Evolutionary conservation across 73 alveolate genomes (phyloP).

Genomic region (Paramecium caudatum): DNA sequence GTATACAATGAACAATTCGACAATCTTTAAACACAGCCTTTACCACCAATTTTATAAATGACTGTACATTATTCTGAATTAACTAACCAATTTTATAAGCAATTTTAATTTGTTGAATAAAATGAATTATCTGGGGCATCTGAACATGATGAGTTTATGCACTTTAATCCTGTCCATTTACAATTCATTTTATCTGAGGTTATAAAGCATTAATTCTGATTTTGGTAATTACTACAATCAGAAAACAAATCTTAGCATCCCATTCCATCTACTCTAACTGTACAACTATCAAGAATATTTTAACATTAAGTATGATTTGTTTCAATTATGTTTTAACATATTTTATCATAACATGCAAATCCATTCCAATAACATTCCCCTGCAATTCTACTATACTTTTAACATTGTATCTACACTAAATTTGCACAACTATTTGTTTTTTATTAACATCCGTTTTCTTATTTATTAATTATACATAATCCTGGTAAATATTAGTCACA

Average conservation of each 20-base stretch:
- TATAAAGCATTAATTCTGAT: too few relatives aligned
- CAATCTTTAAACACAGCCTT: too few relatives aligned
- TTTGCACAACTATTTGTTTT: not conserved
- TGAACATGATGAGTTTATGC: not conserved
- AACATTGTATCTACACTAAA: not conserved
- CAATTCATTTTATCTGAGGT: too few relatives aligned
- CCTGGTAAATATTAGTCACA: too few relatives aligned
- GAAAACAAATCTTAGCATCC: too few relatives aligned
- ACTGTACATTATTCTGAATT: too few relatives aligned
- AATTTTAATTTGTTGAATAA: not conserved
- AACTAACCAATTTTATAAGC: too few relatives aligned
- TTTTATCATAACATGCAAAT: not conserved
- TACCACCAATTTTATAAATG: too few relatives aligned
- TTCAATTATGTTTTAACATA: not conserved
- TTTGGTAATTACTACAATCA: too few relatives aligned
- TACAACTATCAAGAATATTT: not conserved
- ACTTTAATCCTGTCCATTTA: not conserved
- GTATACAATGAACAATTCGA: too few relatives aligned
- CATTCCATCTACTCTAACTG: too few relatives aligned
- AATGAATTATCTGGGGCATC: not conserved
- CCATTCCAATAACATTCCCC: slow-evolving; percentile 33
- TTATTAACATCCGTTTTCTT: not conserved
- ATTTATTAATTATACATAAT: not conserved
- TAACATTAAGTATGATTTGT: not conserved
- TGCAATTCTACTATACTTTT: not conserved